Evolutionary conservation across 148 eudicot genomes (phyloP).

Genomic region (Chenopodium suecicum): DNA sequence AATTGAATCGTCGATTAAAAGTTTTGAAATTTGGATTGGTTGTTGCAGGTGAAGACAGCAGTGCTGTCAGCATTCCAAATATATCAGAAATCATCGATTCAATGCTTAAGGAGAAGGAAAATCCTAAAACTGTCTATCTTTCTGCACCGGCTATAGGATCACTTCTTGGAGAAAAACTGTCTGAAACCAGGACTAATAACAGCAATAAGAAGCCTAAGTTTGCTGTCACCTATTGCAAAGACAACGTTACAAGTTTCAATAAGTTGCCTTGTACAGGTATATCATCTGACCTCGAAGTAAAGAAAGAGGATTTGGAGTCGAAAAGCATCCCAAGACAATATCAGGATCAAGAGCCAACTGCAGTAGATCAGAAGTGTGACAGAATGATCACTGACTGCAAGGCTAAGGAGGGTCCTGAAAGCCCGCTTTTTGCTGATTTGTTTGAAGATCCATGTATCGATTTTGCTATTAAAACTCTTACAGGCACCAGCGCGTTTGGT

Average conservation of each 20-base stretch:
- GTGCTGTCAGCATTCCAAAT: constrained; percentile 29
- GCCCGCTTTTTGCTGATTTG: constrained; percentile 37
- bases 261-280: constrained; percentile 3
- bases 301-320: constrained; percentile 5
- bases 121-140: constrained; percentile 17
- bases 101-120: constrained; percentile 37
- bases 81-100: constrained; percentile 36
- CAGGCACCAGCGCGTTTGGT: constrained; percentile 40
- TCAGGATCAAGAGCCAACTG: not conserved
- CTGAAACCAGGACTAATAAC: constrained; percentile 11
- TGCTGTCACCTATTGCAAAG: constrained; percentile 11
- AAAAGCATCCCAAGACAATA: constrained; percentile 6
- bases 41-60: constrained; percentile 37
- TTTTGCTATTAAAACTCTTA: constrained; percentile 85
- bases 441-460: constrained; percentile 82
- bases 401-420: constrained; percentile 28
- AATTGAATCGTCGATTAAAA: too few relatives aligned
- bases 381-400: constrained; percentile 12
- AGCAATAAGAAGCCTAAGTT: constrained; percentile 20
- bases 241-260: constrained; percentile 1
- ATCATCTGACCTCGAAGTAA: constrained; percentile 1
- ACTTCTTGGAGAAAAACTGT: constrained; percentile 30
- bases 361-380: constrained; percentile 10
- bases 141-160: constrained; percentile 42
- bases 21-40: not conserved